Evolutionary conservation across 805 yeast species (phyloP).

Genomic region (Monosporozyma solicola): DNA sequence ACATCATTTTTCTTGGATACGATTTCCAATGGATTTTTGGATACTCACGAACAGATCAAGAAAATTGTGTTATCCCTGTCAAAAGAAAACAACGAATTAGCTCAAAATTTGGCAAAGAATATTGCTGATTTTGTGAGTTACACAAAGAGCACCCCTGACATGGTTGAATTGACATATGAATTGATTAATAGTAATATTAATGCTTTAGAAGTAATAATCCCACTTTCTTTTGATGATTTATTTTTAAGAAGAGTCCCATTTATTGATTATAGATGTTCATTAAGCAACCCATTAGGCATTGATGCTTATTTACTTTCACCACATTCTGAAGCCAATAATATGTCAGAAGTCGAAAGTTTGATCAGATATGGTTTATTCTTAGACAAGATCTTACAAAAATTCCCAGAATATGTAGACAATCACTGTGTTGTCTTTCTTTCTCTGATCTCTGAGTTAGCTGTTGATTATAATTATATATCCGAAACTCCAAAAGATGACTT

Average conservation of each 20-base stretch:
- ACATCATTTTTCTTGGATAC: constrained; percentile 12
- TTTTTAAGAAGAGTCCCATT: constrained; percentile 23
- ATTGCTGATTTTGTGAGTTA: constrained; percentile 9
- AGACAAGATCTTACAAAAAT: constrained; percentile 9
- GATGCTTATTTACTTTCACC: constrained; percentile 25
- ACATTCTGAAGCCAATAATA: background rate
- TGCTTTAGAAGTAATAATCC: constrained; percentile 9
- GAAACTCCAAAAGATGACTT: constrained; percentile 13
- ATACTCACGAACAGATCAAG: constrained; percentile 8
- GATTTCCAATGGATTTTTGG: constrained; percentile 9
- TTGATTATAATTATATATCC: constrained; percentile 33
- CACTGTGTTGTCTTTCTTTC: constrained; percentile 23
- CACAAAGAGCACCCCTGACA: background rate
- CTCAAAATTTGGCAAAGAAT: constrained; percentile 8
- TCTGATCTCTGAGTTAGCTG: constrained; percentile 30
- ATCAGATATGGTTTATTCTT: constrained; percentile 14
- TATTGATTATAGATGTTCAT: constrained; percentile 33
- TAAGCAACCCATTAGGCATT: constrained; percentile 40
- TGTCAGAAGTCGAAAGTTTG: background rate
- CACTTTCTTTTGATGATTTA: constrained; percentile 13
- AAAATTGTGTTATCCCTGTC: constrained; percentile 8
- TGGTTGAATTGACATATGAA: background rate
- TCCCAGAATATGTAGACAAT: constrained; percentile 8
- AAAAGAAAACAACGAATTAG: constrained; percentile 6
- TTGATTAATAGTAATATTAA: constrained; percentile 5